These are phyloP conservation scores for Lyophyllum shimeji DNA, from an alignment of 768 basidiomycete species.

Conservation along the genomic window DNA sequence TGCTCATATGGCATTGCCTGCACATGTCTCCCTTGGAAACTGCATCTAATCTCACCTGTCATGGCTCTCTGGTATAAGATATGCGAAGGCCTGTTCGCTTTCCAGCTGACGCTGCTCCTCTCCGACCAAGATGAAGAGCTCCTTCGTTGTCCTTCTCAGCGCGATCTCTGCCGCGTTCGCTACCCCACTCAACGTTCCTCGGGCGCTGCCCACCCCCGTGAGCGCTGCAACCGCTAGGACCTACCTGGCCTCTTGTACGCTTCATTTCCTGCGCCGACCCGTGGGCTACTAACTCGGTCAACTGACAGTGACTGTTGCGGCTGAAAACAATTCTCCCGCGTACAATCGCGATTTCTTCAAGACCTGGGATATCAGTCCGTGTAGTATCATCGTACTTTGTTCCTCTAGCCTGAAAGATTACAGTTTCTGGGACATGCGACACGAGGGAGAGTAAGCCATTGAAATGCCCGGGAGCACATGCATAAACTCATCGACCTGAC, in stretches of 20 bases:
- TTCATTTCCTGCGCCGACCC: background rate
- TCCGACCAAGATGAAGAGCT: constrained; percentile 12
- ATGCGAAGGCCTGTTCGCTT: background rate
- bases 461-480: background rate
- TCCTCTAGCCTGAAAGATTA: background rate
- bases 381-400: background rate
- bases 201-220: constrained; percentile 33
- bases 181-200: constrained; percentile 4
- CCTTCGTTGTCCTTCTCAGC: constrained; percentile 14
- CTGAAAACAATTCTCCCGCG: constrained; percentile 31
- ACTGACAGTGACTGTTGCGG: constrained; percentile 31
- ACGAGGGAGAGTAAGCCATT: constrained; percentile 48
- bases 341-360: constrained; percentile 41
- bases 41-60: background rate
- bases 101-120: background rate
- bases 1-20: background rate
- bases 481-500: background rate
- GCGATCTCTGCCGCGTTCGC: constrained; percentile 17
- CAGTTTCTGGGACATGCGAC: constrained; percentile 52
- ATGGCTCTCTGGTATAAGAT: background rate
- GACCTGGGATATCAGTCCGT: constrained; percentile 49
- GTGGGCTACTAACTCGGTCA: background rate
- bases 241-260: constrained; percentile 32
- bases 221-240: constrained; percentile 31
- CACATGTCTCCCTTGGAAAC: background rate